These are phyloP conservation scores for Potentilla sterilis DNA, from an alignment of 306 rosid species.

Conservation along the genomic window DNA sequence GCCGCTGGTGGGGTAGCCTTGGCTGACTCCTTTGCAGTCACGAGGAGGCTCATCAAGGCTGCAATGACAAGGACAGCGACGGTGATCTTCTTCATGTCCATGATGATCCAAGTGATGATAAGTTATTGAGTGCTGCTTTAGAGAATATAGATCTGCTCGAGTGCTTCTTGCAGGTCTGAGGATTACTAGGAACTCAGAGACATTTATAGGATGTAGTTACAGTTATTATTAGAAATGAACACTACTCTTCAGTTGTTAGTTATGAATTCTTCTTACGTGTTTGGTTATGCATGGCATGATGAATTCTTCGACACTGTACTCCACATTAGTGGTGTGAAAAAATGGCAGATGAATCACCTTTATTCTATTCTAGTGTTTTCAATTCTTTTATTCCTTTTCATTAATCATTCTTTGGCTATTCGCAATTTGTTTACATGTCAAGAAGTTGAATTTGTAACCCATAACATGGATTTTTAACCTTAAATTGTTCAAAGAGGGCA, in stretches of 20 bases:
- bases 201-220: background rate
- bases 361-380: too few species aligned
- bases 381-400: too few species aligned
- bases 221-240: slow-evolving; percentile 9
- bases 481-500: background rate
- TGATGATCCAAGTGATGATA: background rate
- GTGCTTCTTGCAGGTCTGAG: background rate
- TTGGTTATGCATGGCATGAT: slow-evolving; percentile 19
- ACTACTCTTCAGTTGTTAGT: background rate
- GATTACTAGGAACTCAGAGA: background rate
- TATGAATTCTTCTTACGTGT: background rate
- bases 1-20: background rate
- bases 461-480: too few species aligned
- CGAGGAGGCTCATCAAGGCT: background rate
- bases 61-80: slow-evolving; percentile 5
- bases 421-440: too few species aligned
- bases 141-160: background rate
- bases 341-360: background rate
- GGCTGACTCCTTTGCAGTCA: background rate
- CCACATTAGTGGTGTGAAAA: background rate
- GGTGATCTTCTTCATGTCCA: slow-evolving; percentile 23
- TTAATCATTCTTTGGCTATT: too few species aligned
- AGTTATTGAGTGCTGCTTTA: background rate
- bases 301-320: slow-evolving; percentile 4
- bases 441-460: too few species aligned